phyloP scores from a whole-genome alignment of 139 green algal species.

The Haematococcus sp. region DNA sequence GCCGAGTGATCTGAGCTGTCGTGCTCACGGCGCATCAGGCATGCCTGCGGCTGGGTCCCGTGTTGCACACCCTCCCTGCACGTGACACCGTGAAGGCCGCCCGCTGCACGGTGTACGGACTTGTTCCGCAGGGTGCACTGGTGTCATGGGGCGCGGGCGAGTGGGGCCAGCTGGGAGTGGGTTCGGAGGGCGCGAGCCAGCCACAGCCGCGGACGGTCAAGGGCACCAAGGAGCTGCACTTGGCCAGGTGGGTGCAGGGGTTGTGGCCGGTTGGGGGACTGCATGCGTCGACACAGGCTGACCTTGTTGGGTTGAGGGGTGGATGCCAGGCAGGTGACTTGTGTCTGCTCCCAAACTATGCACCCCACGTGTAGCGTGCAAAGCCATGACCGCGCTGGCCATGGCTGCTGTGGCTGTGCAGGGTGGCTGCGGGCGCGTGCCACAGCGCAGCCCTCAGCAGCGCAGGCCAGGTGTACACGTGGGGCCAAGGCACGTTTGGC shows the following conservation, averaged over 20 bases:
- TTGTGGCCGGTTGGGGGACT: neutral
- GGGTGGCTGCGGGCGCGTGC: slow-evolving; percentile 54
- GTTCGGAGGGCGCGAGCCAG: slow-evolving; percentile 16
- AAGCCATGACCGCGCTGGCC: too few species aligned
- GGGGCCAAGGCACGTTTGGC: slow-evolving; percentile 63
- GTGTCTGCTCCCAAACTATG: too few species aligned
- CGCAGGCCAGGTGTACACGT: slow-evolving; percentile 54
- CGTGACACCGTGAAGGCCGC: too few species aligned
- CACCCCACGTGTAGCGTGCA: too few species aligned
- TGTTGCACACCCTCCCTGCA: too few species aligned
- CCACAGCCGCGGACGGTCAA: slow-evolving; percentile 14
- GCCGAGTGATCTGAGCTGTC: too few species aligned
- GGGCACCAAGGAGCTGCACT: slow-evolving; percentile 7
- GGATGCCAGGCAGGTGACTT: too few species aligned
- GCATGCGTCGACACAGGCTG: too few species aligned
- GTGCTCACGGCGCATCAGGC: too few species aligned
- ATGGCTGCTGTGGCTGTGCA: slow-evolving; percentile 1
- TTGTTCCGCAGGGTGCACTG: slow-evolving; percentile 36
- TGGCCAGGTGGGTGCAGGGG: slow-evolving; percentile 16
- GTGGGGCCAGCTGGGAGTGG: slow-evolving; percentile 62
- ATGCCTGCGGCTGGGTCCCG: too few species aligned
- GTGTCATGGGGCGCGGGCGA: slow-evolving; percentile 56
- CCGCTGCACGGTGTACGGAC: too few species aligned
- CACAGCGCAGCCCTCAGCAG: slow-evolving; percentile 58
- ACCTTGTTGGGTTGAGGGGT: too few species aligned